A percentile compares a stretch with the other conserved stretches of the same genome.
These are phyloP conservation scores for Sanghuangporus baumii DNA, from an alignment of 1,284 basidiomycete genomes.

Conservation along the genomic window DNA sequence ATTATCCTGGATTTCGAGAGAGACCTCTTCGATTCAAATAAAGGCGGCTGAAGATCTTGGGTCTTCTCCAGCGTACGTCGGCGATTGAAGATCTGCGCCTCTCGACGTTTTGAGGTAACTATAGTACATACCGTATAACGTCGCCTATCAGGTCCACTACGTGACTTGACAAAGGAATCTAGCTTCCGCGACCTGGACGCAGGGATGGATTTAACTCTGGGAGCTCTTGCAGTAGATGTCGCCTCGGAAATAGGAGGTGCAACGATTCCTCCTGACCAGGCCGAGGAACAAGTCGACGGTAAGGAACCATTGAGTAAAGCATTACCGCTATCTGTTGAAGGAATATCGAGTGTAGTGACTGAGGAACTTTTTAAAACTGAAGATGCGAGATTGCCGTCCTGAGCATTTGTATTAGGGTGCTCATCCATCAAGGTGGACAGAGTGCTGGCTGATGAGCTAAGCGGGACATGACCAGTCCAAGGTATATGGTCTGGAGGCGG, in stretches of 20 bases:
- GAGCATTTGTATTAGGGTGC: not conserved
- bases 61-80: conserved; percentile 7
- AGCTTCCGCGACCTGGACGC: not conserved
- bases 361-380: not conserved
- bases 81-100: conserved; percentile 15
- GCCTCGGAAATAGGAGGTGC: not conserved
- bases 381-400: not conserved
- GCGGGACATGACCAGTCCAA: conserved; percentile 10
- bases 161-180: not conserved
- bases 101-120: not conserved
- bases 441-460: not conserved
- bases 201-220: not conserved
- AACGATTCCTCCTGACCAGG: conserved; percentile 10
- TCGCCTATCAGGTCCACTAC: not conserved
- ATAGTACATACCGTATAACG: conserved; percentile 3
- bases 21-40: not conserved
- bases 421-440: not conserved
- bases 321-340: not conserved
- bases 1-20: not conserved
- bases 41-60: not conserved
- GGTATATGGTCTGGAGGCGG: conserved; percentile 16
- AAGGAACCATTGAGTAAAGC: conserved; percentile 9
- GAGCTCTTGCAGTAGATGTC: not conserved
- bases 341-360: conserved; percentile 1
- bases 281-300: conserved; percentile 13